A percentile compares a stretch with the other conserved stretches of the same genome.
Evolutionary conservation across 352 stramenopile species (phyloP).

Genomic region (Lagenidium sp.): DNA sequence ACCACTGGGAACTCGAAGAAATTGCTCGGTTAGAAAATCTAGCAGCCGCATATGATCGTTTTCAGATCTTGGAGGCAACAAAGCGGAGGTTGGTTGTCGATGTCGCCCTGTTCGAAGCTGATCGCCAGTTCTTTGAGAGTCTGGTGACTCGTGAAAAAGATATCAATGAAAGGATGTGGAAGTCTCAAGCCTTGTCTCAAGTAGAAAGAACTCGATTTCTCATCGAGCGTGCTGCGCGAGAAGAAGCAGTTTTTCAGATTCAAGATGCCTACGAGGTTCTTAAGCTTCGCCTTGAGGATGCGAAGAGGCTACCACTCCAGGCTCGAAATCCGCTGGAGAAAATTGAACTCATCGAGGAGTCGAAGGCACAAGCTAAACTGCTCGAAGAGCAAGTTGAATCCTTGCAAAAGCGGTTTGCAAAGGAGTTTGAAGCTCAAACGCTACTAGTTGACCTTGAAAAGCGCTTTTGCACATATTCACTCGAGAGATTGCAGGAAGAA

Average conservation of each 20-base stretch:
- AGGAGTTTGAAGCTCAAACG: constrained; percentile 29
- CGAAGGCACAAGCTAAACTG: constrained; percentile 8
- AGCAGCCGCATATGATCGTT: constrained; percentile 14
- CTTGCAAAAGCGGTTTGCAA: constrained; percentile 16
- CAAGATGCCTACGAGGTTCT: constrained; percentile 35
- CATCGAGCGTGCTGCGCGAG: constrained; percentile 42
- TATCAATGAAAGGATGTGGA: constrained; percentile 36
- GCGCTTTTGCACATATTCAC: constrained; percentile 29
- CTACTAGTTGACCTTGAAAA: constrained; percentile 37
- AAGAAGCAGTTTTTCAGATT: constrained; percentile 52
- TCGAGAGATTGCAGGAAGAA: constrained; percentile 45
- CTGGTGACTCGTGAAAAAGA: constrained; percentile 35
- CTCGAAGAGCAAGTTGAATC: constrained; percentile 15
- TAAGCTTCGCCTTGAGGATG: constrained; percentile 26
- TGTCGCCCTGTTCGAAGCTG: constrained; percentile 31
- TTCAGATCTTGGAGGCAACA: constrained; percentile 11
- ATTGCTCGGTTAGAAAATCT: constrained; percentile 29
- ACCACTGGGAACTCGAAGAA: constrained; percentile 38
- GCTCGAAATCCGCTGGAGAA: constrained; percentile 43
- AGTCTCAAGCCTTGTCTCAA: constrained; percentile 40
- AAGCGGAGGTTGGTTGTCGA: constrained; percentile 33
- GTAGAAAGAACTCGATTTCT: constrained; percentile 47
- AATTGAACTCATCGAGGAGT: constrained; percentile 25
- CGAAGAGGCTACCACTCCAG: constrained; percentile 31
- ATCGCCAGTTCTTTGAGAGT: constrained; percentile 35